Base-by-base conservation (phyloP, 2,329 filamentous ascomycete species). In the Cercospora brassicicola region DNA sequence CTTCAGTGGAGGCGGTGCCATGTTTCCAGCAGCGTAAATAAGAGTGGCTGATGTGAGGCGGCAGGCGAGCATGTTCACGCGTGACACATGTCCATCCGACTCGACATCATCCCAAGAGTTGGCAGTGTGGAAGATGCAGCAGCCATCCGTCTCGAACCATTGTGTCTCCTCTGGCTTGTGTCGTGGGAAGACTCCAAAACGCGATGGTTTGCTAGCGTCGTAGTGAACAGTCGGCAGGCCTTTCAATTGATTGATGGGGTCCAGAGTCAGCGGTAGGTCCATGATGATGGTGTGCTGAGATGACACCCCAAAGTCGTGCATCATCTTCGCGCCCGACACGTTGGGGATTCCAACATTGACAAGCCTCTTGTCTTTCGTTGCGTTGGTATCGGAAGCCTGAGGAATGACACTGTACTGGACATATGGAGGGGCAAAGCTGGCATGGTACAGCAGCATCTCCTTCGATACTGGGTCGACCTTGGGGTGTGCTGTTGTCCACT, bases 301-400 rank as follows among this genome's bases (percentile, higher is more conserved):
- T 1, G 89, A 90, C 1, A 89, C 89, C 13, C 90, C 90, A 77
- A 91, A 92, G 76, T 92, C 90, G 74, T 92, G 90, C 89, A 92
- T 92, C 85, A 92, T 89, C 75, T 89, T 91, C 1, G 89, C 86
- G 1, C 86, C 86, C 3, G 81, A 81, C 28, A 91, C 82, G 0
- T 89, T 89, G 0, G 88, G 85, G 0, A 92, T 83, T 0, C 88
- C 81, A 6, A 82, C 79, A 70, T 87, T 87, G 65, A 90, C 79
- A 59, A 81, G 72, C 48, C 71, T 76, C 20, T 4, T 36, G 18
- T 30, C 42, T 8, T 23, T 30, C 20, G 26, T 18, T 26, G 18
- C 51, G n/a, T 33, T 31, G 4, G 57, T 36, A 1, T 11, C 39
- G 2, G 62, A 51, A 39, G 69, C 63, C 31, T 71, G 62, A 1